Base-by-base conservation (phyloP, 2,329 filamentous ascomycete genomes). In the Paecilomyces sp. region DNA sequence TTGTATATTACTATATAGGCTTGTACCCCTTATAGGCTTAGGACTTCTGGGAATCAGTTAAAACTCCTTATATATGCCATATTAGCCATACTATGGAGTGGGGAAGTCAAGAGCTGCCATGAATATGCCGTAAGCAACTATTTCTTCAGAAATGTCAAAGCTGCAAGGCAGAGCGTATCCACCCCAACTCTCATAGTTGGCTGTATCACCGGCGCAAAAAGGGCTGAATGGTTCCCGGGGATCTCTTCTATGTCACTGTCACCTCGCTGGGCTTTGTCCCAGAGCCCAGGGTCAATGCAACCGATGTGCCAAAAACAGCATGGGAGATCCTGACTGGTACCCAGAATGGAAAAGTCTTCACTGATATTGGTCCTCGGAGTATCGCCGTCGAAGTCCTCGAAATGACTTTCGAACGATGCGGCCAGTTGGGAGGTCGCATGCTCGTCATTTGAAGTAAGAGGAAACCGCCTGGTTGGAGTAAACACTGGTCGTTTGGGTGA, bases 271-370 rank as follows among this genome's bases (percentile, higher is more conserved):
- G 74, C 75, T 61, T 76, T 70, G 68, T 86, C 82, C 77, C 80
- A 86, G 3, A 77, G 56, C 57, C 76, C 76, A 0, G 72, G 70
- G 60, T 83, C 80, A 30, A 78, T 78, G 0, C 83, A 82, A 0
- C 85, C 85, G 63, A 84, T 79, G 65, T 82, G 73, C 75, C 83
- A 87, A 65, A 85, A 87, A 54, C 74, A 79, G 62, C 76, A 79
- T 4, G 84, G 85, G 62, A 74, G 71, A 3, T 75, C 77, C 54
- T 80, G 74, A 50, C 72, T 74, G 0, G 79, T 82, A 0, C 78
- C 85, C 54, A 88, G 66, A 28, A 81, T 80, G 0, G 79, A 76
- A 62, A 88, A 86, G 62, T 88, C 85, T 64, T 88, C 86, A 52
- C 79, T 82, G 0, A 73, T 69, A 62, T 72, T 76, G 1, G 68